Base-by-base conservation (phyloP, 495 filamentous ascomycete species). In the Acidomyces sp. region DNA sequence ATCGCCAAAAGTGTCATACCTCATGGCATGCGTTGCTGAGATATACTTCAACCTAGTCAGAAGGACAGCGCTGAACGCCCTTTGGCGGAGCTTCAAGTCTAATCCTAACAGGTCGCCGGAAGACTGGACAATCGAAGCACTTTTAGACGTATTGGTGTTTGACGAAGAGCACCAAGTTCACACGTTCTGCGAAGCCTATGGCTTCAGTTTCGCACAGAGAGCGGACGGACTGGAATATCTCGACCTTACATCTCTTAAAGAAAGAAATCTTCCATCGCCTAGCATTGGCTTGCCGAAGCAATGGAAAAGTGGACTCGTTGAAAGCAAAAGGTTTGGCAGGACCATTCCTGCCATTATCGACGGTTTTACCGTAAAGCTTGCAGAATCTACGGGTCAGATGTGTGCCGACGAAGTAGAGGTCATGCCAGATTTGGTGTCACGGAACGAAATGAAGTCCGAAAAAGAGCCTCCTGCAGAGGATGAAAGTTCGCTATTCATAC, bases 11-110 rank as follows among this genome's bases (percentile, higher is more conserved):
- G 74, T 86, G 1, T 84, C 88, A 0, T 96, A 94, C 58, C 70
- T 87, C 15, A 88, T 92, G 80, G 88, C 82, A 4, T 95, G 88
- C 56, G 78, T 94, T 27, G 86, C 87, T 2, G 87, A 95, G 55
- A 78, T 87, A 12, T 82, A 86, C 48, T 96, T 96, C 61, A 82
- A 78, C 37, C 64, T 74, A 12, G 66, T 96, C 18, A 83, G 90
- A 16, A 77, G 79, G 43, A 75, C 69, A 15, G 78, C 85, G 4
- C 67, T 96, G 31, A 76, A 77, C 41, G 71, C 77, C 2, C 71
- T 96, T 7, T 71, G 63, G 62, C 69, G 64, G 37, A 68, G 60
- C 4, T 77, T 70, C 44, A 64, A 64, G 23, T 3, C 71, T 72
- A 50, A 75, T 72, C 50, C 64, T 64, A 46, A 55, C 46, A 50